Base-by-base conservation (phyloP, 257 asterid genomes). In the Nicotiana knightiana region DNA sequence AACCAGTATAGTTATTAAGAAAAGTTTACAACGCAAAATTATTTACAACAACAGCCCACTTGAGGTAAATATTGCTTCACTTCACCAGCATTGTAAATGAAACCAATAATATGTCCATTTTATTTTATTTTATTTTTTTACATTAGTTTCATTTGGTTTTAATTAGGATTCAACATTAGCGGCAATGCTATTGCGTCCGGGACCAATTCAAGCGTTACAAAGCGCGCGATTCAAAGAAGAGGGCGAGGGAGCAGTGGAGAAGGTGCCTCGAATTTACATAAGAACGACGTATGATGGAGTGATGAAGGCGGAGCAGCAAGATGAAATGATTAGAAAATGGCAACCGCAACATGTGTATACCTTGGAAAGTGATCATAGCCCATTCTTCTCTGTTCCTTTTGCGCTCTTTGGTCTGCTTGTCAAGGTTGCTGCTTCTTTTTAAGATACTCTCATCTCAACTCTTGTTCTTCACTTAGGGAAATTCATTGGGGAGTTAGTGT, bases 311-410 rank as follows among this genome's bases (percentile, higher is more conserved):
- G 87, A 89, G 51, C 97, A 95, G 21, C 99, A 95, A 84, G 96
- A 90, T 11, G 89, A 92, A 0, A 93, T 95, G 98, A 87, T 91
- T 83, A 84, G 84, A 85, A 90, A 83, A 84, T 95, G 99, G 98
- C 91, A 89, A 5, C 98, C 99, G 10, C 57, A 86, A 0, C 79
- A 79, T 51, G 93, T 92, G 28, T 90, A 90, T 85, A 86, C 39
- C 7, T 75, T 96, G 90, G 97, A 94, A 37, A 91, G 89, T 67
- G 99, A 96, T 87, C 99, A 96, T 68, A 90, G 93, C 84, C 97
- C 99, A 12, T 91, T 92, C 85, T 94, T 96, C 86, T 96, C 98
- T 12, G 89, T 97, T 55, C 99, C 99, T 0, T 87, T 91, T 53
- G 21, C 76, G 55, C 84, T 96, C 0, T 88, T 92, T 64, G 93